Conservation (phyloP, 169 alveolate genomes). For the Perkinsus chesapeaki region DNA sequence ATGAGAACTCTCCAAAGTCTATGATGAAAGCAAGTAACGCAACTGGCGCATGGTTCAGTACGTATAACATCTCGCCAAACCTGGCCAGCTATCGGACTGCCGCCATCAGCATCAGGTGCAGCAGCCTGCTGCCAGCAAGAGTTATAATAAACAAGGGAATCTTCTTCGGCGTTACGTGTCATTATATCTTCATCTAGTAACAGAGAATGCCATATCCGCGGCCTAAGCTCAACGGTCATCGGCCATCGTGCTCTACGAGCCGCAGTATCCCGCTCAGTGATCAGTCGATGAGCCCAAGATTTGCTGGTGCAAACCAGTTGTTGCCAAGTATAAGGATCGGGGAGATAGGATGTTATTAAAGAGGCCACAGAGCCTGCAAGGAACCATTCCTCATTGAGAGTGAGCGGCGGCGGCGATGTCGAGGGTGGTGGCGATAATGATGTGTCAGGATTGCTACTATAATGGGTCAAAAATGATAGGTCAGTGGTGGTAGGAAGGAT, state of each 20-base stretch:
- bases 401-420: not conserved
- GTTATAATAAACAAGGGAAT: not conserved
- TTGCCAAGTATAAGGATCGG: not conserved
- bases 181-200: not conserved
- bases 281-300: not conserved
- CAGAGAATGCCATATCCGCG: not conserved
- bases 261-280: not conserved
- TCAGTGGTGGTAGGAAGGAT: no score
- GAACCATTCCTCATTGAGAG: not conserved
- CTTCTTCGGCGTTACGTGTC: not conserved
- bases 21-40: not conserved
- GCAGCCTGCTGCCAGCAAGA: not conserved
- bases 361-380: not conserved
- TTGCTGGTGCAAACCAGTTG: not conserved
- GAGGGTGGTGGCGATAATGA: not conserved
- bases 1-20: not conserved
- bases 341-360: not conserved
- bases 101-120: not conserved
- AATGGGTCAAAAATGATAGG: no score
- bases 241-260: not conserved
- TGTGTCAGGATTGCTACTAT: not conserved
- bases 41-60: not conserved
- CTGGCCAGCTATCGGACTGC: not conserved
- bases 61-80: not conserved
- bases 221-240: not conserved